These are phyloP conservation scores for Phytomonas serpens DNA, from an alignment of 208 protist genomes.

Conservation along the genomic window DNA sequence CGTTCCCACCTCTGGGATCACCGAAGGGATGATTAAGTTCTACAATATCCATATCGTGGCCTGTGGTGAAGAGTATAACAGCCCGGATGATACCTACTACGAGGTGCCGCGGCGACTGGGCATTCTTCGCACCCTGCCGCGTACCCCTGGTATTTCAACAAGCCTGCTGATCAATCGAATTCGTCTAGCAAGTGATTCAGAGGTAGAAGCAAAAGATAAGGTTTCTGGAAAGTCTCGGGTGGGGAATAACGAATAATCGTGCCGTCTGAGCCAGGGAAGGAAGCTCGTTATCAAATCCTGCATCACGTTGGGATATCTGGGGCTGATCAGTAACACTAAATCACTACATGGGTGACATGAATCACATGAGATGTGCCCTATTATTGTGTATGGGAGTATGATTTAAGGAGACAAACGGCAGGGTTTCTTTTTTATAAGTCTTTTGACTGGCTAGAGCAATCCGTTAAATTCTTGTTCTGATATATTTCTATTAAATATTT, in stretches of 20 bases:
- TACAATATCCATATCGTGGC: conserved; percentile 91
- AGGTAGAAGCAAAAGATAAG: conserved; percentile 61
- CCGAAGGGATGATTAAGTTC: conserved; percentile 80
- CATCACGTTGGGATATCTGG: neutral
- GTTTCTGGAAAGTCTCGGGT: conserved; percentile 21
- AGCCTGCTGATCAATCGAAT: conserved; percentile 82
- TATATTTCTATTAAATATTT: neutral
- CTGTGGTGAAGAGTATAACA: conserved; percentile 89
- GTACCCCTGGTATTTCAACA: conserved; percentile 89
- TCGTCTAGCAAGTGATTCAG: conserved; percentile 38
- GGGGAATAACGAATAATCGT: conserved; percentile 23
- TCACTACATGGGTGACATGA: neutral
- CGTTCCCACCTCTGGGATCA: conserved; percentile 77
- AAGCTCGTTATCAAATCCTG: neutral
- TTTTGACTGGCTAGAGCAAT: too few species aligned
- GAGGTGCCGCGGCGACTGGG: conserved; percentile 70
- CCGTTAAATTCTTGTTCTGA: conserved; percentile 2
- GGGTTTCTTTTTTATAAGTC: too few species aligned
- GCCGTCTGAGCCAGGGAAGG: neutral
- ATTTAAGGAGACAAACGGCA: too few species aligned
- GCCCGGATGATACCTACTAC: conserved; percentile 84
- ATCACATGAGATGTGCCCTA: neutral
- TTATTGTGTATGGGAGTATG: neutral
- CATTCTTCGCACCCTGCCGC: conserved; percentile 81
- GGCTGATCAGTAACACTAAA: neutral